These are phyloP conservation scores for Austroboletus eburneus DNA, from an alignment of 768 basidiomycete species.

Conservation along the genomic window DNA sequence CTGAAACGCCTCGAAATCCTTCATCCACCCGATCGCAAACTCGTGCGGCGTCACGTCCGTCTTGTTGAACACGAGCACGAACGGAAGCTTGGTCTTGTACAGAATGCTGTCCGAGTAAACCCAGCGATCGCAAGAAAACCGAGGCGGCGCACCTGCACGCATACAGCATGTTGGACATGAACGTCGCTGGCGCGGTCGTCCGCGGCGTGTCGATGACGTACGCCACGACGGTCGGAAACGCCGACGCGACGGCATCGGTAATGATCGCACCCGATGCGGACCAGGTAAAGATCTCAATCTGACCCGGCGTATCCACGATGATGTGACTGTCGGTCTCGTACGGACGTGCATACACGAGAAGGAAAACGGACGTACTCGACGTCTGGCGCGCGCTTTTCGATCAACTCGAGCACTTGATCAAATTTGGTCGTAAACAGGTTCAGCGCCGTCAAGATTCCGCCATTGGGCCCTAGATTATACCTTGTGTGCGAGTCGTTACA, in stretches of 20 bases:
- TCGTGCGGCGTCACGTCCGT: slow-evolving; percentile 87
- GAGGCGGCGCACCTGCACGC: slow-evolving; percentile 72
- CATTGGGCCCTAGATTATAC: slow-evolving; percentile 98
- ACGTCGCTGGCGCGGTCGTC: slow-evolving; percentile 91
- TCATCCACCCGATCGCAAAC: slow-evolving; percentile 98
- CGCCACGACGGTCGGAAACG: slow-evolving; percentile 91
- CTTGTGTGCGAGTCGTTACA: slow-evolving; percentile 39
- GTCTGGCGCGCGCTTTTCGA: slow-evolving; percentile 85
- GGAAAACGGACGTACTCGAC: slow-evolving; percentile 66
- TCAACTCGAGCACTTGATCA: slow-evolving; percentile 87
- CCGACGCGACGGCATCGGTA: slow-evolving; percentile 92
- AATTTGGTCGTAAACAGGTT: slow-evolving; percentile 99
- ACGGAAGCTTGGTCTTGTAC: slow-evolving; percentile 97
- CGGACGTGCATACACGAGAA: neutral
- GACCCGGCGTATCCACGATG: slow-evolving; percentile 95
- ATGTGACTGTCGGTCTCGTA: slow-evolving; percentile 60
- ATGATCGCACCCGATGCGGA: slow-evolving; percentile 98
- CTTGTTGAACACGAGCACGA: slow-evolving; percentile 98
- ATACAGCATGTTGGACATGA: slow-evolving; percentile 99
- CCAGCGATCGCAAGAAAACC: neutral
- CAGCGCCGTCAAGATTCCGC: slow-evolving; percentile 93
- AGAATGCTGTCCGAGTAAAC: slow-evolving; percentile 59
- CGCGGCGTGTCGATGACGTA: slow-evolving; percentile 98
- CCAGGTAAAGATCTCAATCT: slow-evolving; percentile 99
- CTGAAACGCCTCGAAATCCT: slow-evolving; percentile 95